Percentiles rank a stretch among this genome's conserved stretches.
Evolutionary conservation across 345 rosid genomes (phyloP).

Genomic region (Raphanus sativus): DNA sequence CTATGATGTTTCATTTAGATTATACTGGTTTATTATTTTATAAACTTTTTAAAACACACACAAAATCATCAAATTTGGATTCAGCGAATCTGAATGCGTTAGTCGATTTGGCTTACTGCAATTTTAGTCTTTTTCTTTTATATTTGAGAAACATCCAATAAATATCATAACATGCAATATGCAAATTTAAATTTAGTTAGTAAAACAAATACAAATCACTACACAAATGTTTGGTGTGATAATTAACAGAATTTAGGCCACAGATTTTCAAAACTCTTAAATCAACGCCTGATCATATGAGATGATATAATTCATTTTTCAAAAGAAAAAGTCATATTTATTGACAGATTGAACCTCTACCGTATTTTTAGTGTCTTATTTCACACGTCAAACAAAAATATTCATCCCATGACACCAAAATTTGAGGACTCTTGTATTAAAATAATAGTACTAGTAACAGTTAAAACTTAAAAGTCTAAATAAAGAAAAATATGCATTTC

Average conservation of each 20-base stretch:
- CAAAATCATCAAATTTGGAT: neutral
- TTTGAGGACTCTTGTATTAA: conserved; percentile 4
- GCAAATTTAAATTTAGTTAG: neutral
- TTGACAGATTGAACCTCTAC: neutral
- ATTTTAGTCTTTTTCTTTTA: neutral
- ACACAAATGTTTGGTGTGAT: neutral
- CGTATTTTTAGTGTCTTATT: neutral
- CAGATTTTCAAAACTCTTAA: neutral
- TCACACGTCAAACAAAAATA: neutral
- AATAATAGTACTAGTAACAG: neutral
- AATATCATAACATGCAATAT: neutral
- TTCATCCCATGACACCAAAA: neutral
- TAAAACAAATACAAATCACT: neutral
- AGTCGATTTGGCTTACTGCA: neutral
- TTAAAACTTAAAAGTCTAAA: neutral
- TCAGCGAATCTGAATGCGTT: neutral
- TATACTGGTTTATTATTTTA: neutral
- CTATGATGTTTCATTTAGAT: neutral
- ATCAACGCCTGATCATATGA: neutral
- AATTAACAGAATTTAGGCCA: neutral
- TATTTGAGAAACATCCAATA: neutral
- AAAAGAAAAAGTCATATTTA: neutral
- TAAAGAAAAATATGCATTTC: neutral
- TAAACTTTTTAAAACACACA: neutral
- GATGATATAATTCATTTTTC: neutral